Percentiles rank a stretch among this genome's conserved stretches.
phyloP scores from a whole-genome alignment of 164 flowering plant genomes.

The Macadamia integrifolia region DNA sequence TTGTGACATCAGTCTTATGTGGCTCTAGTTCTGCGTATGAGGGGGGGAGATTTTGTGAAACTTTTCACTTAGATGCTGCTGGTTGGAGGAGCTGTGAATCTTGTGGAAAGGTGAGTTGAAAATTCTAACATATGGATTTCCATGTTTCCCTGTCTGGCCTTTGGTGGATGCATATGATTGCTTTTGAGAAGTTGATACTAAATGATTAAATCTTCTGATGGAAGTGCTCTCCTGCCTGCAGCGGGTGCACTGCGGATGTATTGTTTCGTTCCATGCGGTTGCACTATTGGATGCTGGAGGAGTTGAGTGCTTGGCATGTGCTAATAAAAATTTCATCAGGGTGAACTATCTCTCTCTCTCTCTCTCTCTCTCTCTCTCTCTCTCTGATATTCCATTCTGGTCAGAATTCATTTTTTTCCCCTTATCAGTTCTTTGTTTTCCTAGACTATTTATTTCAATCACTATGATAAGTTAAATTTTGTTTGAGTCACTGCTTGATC shows the following conservation, averaged over 20 bases:
- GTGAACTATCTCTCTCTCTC: slow-evolving; percentile 21
- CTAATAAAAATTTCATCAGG: slow-evolving; percentile 50
- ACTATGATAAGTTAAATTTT: too few relatives aligned
- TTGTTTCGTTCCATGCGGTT: slow-evolving; percentile 58
- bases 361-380: background rate
- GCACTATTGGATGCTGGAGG: slow-evolving; percentile 83
- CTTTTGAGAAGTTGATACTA: background rate
- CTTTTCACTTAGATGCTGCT: slow-evolving; percentile 58
- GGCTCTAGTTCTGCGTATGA: slow-evolving; percentile 54
- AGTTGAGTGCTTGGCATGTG: slow-evolving; percentile 69
- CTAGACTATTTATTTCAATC: too few relatives aligned
- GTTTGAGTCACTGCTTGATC: too few relatives aligned
- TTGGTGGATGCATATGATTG: slow-evolving; percentile 2
- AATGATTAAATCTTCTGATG: background rate
- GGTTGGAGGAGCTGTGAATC: slow-evolving; percentile 92
- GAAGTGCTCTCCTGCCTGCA: slow-evolving; percentile 28
- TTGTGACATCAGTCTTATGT: background rate
- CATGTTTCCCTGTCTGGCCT: background rate
- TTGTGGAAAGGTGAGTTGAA: slow-evolving; percentile 69
- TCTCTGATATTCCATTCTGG: background rate
- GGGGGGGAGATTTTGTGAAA: slow-evolving; percentile 51
- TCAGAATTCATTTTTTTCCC: background rate
- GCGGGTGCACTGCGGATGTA: slow-evolving; percentile 92
- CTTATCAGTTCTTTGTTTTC: too few relatives aligned
- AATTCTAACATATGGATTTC: background rate